Conservation (phyloP, 2,329 filamentous ascomycete species). For the Cladophialophora chaetospira region DNA sequence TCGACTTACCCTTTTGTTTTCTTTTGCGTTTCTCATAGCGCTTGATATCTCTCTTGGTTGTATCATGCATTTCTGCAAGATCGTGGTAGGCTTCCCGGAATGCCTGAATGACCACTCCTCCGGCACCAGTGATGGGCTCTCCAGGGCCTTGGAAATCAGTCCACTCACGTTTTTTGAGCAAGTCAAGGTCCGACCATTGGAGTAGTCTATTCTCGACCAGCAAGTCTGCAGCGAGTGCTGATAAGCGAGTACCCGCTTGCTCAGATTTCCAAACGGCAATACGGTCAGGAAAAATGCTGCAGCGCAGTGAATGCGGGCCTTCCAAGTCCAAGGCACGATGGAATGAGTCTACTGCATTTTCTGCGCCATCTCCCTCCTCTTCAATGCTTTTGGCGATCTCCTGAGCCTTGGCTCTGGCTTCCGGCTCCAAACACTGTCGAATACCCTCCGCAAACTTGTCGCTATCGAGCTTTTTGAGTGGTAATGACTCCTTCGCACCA, state of each 20-base stretch:
- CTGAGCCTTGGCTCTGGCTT: slow-evolving; percentile 38
- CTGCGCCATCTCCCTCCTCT: slow-evolving; percentile 42
- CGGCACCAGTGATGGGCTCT: slow-evolving; percentile 54
- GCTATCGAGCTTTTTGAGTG: slow-evolving; percentile 40
- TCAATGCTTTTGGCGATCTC: slow-evolving; percentile 41
- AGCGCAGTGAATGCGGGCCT: slow-evolving; percentile 39
- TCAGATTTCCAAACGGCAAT: slow-evolving; percentile 57
- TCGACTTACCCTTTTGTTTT: slow-evolving; percentile 35
- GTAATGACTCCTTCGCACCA: slow-evolving; percentile 43
- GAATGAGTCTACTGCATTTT: slow-evolving; percentile 46
- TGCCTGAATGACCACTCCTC: slow-evolving; percentile 48
- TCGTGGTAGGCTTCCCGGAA: slow-evolving; percentile 52
- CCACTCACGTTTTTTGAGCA: slow-evolving; percentile 53
- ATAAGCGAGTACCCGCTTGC: slow-evolving; percentile 51
- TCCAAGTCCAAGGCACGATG: slow-evolving; percentile 41
- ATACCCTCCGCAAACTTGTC: slow-evolving; percentile 44
- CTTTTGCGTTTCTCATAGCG: slow-evolving; percentile 48
- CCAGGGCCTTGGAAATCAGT: slow-evolving; percentile 58
- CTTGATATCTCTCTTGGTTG: slow-evolving; percentile 51
- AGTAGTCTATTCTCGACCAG: slow-evolving; percentile 56
- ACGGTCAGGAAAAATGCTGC: slow-evolving; percentile 45
- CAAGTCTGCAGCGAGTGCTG: slow-evolving; percentile 56
- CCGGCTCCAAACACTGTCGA: slow-evolving; percentile 38
- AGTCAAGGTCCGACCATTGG: slow-evolving; percentile 51
- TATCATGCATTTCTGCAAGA: slow-evolving; percentile 51